Evolutionary conservation across 805 yeast species (phyloP).

Genomic region (Kurtzmaniella cleridarum): DNA sequence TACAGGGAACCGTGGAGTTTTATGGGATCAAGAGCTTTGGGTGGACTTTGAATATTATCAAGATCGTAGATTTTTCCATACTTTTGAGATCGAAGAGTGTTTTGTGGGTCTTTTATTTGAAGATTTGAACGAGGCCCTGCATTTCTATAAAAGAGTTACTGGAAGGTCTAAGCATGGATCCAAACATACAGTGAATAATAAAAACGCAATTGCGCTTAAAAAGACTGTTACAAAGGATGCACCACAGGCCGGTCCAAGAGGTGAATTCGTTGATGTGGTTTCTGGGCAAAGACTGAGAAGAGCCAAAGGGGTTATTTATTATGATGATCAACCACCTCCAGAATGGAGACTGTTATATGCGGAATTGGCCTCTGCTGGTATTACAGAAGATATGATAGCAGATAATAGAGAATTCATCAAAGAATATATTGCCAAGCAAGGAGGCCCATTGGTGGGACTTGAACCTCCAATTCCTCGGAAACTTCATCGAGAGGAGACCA

Average conservation of each 20-base stretch:
- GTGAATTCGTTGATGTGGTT: conserved; percentile 45
- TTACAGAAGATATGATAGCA: conserved; percentile 83
- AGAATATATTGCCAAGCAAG: conserved; percentile 65
- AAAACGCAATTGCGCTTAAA: conserved; percentile 79
- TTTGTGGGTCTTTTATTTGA: conserved; percentile 83
- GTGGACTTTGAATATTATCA: conserved; percentile 86
- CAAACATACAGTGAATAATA: conserved; percentile 78
- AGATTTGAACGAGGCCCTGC: conserved; percentile 82
- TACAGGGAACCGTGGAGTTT: conserved; percentile 72
- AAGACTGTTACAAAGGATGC: conserved; percentile 24
- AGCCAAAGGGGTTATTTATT: conserved; percentile 57
- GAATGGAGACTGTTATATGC: conserved; percentile 77
- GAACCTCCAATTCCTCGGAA: conserved; percentile 81
- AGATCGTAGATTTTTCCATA: conserved; percentile 90
- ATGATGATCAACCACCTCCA: conserved; percentile 75
- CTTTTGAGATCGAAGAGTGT: conserved; percentile 91
- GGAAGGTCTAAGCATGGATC: conserved; percentile 78
- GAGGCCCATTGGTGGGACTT: conserved; percentile 75
- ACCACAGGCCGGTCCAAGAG: conserved; percentile 54
- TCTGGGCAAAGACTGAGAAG: conserved; percentile 54
- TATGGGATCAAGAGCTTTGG: conserved; percentile 97
- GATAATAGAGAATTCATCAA: conserved; percentile 80
- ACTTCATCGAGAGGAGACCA: conserved; percentile 22
- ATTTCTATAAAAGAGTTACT: conserved; percentile 73
- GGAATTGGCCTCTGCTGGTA: conserved; percentile 73